Evolutionary conservation across 805 yeast genomes (phyloP), one percentile per base, ranked within the genome.

Genomic region (Metschnikowia rubicola): DNA sequence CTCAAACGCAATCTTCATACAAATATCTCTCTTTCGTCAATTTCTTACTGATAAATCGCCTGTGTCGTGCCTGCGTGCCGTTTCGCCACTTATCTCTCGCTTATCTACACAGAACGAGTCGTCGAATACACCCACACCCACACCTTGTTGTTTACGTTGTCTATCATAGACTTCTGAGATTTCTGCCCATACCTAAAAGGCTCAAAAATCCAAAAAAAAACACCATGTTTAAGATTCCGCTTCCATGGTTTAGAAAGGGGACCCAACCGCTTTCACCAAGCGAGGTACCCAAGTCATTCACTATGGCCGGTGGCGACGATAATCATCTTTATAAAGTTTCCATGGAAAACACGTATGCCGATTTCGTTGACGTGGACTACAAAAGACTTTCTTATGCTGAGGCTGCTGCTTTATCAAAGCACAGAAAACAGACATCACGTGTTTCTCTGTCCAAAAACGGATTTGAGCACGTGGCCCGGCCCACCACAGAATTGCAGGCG

Each of bases 321-420:
- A 54, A 61, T 43, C 61, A 59, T 47, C 46, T 65, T 49, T 50
- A 67, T 50, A 61, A 63, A 39, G 61, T 71, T 21, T 62, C 73
- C 10, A 69, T 71, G 74, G 60, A 59, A 31, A 59, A 57, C 38
- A 57, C 63, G 33, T 61, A 59, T 12, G 71, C 66, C 29, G 67
- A 58, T 37, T 62, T 71, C 44, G 66, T 72, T 19, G 73, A 69
- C 37, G 68, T 72, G 45, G 61, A 63, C 43, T 58, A 53, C 52
- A 63, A 63, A 37, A 63, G 64, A 43, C 60, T 72, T 50, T 63
- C 71, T n/a, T 72, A 71, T 48, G 77, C 77, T n/a, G 76, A 72
- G 53, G 77, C 63, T 29, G 75, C 76, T 4, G 55, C 62, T 19
- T 48, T 68, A 54, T 58, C 64, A n/a, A 54, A 51, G 41, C 42